These are phyloP conservation scores for Pneumocystis carinii DNA, from an alignment of 1,139 yeast genomes.

Conservation along the genomic window DNA sequence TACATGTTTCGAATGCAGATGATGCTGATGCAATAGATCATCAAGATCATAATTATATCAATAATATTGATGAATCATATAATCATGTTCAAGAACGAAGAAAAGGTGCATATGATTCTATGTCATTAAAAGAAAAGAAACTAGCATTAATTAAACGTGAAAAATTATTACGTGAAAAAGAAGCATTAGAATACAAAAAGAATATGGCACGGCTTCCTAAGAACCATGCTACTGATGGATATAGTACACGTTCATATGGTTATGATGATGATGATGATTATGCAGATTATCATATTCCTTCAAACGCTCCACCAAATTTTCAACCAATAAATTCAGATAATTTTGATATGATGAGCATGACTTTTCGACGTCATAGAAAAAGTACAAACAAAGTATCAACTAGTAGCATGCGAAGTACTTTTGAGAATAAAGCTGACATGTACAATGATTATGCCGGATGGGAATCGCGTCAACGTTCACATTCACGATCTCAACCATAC, in stretches of 20 bases:
- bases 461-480: neutral
- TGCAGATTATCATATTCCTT: neutral
- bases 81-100: neutral
- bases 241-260: constrained; percentile 3
- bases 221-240: constrained; percentile 1
- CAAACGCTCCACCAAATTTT: constrained; percentile 2
- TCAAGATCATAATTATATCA: neutral
- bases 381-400: neutral
- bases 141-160: neutral
- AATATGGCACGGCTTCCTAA: neutral
- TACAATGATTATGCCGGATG: neutral
- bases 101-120: constrained; percentile 1
- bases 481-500: neutral
- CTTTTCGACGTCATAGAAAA: constrained; percentile 2
- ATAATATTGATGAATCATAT: constrained; percentile 3
- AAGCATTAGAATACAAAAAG: neutral
- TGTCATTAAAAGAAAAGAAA: constrained; percentile 1
- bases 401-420: neutral
- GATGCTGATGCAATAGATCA: neutral
- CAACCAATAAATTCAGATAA: constrained; percentile 6
- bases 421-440: neutral
- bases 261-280: constrained; percentile 9
- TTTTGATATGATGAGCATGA: constrained; percentile 11
- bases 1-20: neutral
- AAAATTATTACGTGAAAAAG: neutral